phyloP scores from a whole-genome alignment of 768 basidiomycete species.

The Neoboletus subvelutipes region DNA sequence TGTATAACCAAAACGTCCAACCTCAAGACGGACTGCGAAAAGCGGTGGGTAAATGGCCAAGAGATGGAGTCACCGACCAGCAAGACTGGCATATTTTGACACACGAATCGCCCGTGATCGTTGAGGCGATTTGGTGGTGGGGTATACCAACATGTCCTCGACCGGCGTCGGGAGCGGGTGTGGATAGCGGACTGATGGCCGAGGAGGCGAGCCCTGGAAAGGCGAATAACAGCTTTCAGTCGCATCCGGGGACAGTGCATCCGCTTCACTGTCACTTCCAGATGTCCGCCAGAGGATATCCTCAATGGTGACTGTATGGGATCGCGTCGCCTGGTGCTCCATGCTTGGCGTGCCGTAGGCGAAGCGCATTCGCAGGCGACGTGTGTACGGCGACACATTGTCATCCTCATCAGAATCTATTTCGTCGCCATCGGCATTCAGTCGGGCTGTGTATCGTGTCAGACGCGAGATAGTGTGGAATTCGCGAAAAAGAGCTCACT shows the following conservation, averaged over 20 bases:
- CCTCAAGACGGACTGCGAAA: not conserved
- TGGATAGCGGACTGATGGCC: slow-evolving; percentile 19
- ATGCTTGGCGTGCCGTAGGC: slow-evolving; percentile 18
- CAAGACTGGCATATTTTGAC: slow-evolving; percentile 32
- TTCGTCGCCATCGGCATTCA: slow-evolving; percentile 59
- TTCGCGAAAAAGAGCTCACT: slow-evolving; percentile 20
- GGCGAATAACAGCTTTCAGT: slow-evolving; percentile 18
- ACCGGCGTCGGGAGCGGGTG: slow-evolving; percentile 59
- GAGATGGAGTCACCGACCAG: slow-evolving; percentile 25
- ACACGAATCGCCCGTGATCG: slow-evolving; percentile 18
- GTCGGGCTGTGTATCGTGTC: slow-evolving; percentile 28
- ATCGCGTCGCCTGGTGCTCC: slow-evolving; percentile 32
- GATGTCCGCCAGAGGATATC: slow-evolving; percentile 25
- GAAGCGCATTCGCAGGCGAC: slow-evolving; percentile 44
- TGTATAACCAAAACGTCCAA: not conserved
- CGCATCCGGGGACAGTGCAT: slow-evolving; percentile 19
- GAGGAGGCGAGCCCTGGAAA: slow-evolving; percentile 15
- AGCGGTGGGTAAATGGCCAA: not conserved
- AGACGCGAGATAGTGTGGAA: slow-evolving; percentile 2
- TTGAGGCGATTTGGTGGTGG: slow-evolving; percentile 9
- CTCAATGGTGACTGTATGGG: slow-evolving; percentile 29
- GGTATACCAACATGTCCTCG: slow-evolving; percentile 46
- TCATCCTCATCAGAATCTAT: slow-evolving; percentile 62
- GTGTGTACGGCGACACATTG: slow-evolving; percentile 46
- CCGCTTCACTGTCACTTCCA: slow-evolving; percentile 24